Evolutionary conservation across 805 yeast genomes (phyloP).

Genomic region (Wickerhamiella shivajii): DNA sequence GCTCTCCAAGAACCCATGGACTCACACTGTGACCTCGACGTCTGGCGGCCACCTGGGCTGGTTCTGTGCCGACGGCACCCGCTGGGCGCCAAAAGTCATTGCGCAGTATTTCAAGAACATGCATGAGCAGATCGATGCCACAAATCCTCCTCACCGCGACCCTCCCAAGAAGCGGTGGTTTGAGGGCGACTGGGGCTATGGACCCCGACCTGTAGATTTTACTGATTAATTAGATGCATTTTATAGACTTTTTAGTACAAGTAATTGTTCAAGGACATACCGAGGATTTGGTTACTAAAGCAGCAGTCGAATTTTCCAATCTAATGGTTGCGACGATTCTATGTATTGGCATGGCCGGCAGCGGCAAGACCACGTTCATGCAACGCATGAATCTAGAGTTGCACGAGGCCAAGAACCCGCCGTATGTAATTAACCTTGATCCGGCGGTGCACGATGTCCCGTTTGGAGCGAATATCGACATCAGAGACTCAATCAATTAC

Average conservation of each 20-base stretch:
- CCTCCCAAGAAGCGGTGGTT: conserved; percentile 7
- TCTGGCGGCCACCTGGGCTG: conserved; percentile 80
- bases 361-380: conserved; percentile 97
- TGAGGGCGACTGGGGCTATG: conserved; percentile 6
- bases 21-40: conserved; percentile 41
- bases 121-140: conserved; percentile 21
- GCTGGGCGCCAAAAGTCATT: conserved; percentile 52
- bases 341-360: conserved; percentile 57
- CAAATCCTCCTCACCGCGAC: conserved; percentile 7
- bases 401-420: conserved; percentile 52
- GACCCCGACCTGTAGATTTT: too few relatives aligned
- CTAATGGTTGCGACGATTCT: conserved; percentile 24
- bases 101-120: conserved; percentile 29
- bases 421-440: conserved; percentile 86
- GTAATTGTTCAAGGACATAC: too few relatives aligned
- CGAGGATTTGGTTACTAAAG: too few relatives aligned
- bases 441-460: conserved; percentile 96
- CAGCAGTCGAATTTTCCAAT: too few relatives aligned
- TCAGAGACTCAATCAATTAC: conserved; percentile 89
- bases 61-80: conserved; percentile 42
- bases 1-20: conserved; percentile 41
- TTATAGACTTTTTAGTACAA: too few relatives aligned
- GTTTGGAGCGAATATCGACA: conserved; percentile 86
- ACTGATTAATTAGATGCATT: too few relatives aligned
- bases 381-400: conserved; percentile 85